Evolutionary conservation across 2,329 filamentous ascomycete genomes (phyloP).

Genomic region (Coniochaeta sp.): DNA sequence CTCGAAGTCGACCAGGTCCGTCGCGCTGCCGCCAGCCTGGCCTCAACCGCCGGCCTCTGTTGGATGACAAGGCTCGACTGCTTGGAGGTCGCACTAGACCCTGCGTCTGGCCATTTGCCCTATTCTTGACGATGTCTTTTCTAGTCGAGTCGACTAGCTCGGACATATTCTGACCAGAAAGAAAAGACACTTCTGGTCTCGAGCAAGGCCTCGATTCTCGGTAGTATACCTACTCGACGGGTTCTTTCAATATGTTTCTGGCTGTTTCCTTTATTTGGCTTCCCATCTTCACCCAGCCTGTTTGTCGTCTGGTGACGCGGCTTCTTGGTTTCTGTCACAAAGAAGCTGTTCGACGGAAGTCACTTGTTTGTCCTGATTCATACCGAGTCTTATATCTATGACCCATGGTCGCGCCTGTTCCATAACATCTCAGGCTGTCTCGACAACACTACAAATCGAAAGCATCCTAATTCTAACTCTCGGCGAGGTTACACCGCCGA

Average conservation of each 20-base stretch:
- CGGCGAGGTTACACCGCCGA: neutral
- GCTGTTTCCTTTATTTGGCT: constrained; percentile 4
- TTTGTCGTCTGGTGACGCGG: neutral
- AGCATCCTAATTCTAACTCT: neutral
- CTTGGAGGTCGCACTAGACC: neutral
- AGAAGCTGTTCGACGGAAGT: neutral
- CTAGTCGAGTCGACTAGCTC: neutral
- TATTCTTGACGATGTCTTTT: neutral
- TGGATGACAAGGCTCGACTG: neutral
- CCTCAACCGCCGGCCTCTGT: constrained; percentile 2
- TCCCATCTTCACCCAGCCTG: neutral
- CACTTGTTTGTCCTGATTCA: neutral
- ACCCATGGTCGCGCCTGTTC: no score
- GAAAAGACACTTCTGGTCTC: neutral
- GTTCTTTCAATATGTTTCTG: neutral
- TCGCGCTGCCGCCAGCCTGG: constrained; percentile 3
- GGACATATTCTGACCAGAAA: neutral
- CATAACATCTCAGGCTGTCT: no score
- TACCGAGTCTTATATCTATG: neutral
- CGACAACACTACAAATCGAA: neutral
- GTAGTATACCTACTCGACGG: neutral
- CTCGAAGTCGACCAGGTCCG: neutral
- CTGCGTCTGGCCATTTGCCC: neutral
- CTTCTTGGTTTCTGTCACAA: neutral
- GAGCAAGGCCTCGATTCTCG: neutral